Evolutionary conservation across 164 flowering plant species (phyloP), one percentile per base, ranked within the genome.

Genomic region (Sedum album): DNA sequence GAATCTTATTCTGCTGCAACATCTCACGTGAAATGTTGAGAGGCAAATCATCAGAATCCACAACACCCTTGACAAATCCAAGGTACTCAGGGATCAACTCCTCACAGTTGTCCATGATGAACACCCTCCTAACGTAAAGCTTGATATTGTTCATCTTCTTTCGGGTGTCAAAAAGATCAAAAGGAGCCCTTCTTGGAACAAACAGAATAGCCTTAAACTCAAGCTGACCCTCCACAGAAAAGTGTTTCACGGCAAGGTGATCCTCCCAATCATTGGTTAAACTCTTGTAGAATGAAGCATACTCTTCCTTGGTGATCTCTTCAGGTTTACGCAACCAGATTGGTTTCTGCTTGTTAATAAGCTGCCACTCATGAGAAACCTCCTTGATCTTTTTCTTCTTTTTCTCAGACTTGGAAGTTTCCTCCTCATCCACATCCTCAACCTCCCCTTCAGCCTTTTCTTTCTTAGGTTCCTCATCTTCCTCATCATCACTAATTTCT

Each of bases 121-220:
- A 87, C 62, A 87, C 92, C 73, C 89, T 79, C 65, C 89, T 67
- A 35, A 87, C 92, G 74, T 87, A 85, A 23, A 87, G 82, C 82
- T 87, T 87, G 66, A 87, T 87, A 81, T 87, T 87, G 87, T 87
- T 85, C 82, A 81, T 76, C 79, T 85, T 85, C 88, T 87, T 85
- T 36, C 88, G 71, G 1, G 84, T 81, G 72, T 85, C 91, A 23
- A 87, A 87, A 10, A 87, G 83, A 67, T 87, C 91, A 46, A 85
- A 86, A 0, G 91, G 91, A 2, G 88, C 91, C 53, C 88, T 79
- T 74, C 73, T 86, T 0, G 91, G 91, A 3, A 85, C 91, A 57
- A 86, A 86, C 61, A 87, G 84, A 5, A 87, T 77, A 0, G 91
- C 91, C 73, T 85, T 87, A 74, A 87, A 87, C 60, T 85, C 91